Evolutionary conservation across 176 grass and related monocot genomes (phyloP).

Genomic region (Hsuehochloa calcarea): DNA sequence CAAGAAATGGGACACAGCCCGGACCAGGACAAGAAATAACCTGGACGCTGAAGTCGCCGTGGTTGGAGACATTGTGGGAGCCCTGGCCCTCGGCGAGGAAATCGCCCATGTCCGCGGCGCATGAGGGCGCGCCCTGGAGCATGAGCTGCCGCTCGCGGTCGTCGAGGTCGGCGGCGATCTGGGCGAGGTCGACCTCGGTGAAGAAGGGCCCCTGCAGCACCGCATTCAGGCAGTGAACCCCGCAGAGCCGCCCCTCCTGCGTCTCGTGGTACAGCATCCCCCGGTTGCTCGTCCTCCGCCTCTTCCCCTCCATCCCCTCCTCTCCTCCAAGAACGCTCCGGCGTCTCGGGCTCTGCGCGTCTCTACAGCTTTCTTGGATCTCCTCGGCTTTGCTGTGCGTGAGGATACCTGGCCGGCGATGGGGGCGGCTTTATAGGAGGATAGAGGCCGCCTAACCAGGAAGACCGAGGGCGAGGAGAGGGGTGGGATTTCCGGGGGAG

Average conservation of each 20-base stretch:
- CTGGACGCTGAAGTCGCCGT: slow-evolving; percentile 45
- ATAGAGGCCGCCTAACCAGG: background rate
- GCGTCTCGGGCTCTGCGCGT: too few relatives aligned
- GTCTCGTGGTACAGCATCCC: slow-evolving; percentile 46
- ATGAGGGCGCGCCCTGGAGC: background rate
- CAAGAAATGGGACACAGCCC: too few relatives aligned
- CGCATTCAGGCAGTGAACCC: slow-evolving; percentile 46
- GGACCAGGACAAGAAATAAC: background rate
- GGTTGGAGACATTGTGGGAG: slow-evolving; percentile 43
- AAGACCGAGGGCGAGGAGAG: background rate
- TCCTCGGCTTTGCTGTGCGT: background rate
- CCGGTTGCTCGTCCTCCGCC: slow-evolving; percentile 4
- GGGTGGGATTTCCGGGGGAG: too few relatives aligned
- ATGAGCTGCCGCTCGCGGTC: slow-evolving; percentile 32
- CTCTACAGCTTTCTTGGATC: too few relatives aligned
- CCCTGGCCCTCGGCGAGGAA: slow-evolving; percentile 23
- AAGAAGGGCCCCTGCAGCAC: slow-evolving; percentile 44
- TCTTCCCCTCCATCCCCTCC: background rate
- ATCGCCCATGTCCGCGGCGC: background rate
- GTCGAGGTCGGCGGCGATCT: slow-evolving; percentile 27
- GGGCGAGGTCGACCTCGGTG: slow-evolving; percentile 7
- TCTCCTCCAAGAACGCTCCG: background rate
- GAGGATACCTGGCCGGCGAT: background rate
- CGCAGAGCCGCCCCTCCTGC: slow-evolving; percentile 39
- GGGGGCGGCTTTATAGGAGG: background rate